Percentiles rank a stretch among this genome's conserved stretches.
phyloP scores from a whole-genome alignment of 129 eudicot genomes.

The Chrysanthemum seticuspe region DNA sequence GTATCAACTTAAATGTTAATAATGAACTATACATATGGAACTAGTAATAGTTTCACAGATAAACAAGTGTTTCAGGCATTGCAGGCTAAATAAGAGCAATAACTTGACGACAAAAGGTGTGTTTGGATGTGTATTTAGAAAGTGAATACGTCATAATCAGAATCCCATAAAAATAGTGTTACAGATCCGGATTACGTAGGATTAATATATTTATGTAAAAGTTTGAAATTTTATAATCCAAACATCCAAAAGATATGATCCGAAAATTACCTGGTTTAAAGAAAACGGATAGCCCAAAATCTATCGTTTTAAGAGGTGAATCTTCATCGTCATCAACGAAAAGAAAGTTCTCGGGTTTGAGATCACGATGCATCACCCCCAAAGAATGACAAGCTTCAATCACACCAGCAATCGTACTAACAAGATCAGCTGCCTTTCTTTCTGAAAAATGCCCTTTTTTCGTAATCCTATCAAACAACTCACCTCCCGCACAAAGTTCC shows the following conservation, averaged over 20 bases:
- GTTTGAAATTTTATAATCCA: not conserved
- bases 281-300: slow-evolving; percentile 79
- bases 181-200: no score
- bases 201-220: no score
- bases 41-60: not conserved
- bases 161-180: no score
- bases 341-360: slow-evolving; percentile 90
- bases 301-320: slow-evolving; percentile 74
- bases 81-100: no score
- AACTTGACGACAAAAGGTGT: no score
- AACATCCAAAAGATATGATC: not conserved
- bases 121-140: no score
- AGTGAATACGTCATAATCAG: no score
- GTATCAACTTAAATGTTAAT: slow-evolving; percentile 1
- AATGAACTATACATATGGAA: not conserved
- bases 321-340: slow-evolving; percentile 76
- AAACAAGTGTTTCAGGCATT: not conserved
- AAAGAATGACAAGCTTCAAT: slow-evolving; percentile 84
- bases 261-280: slow-evolving; percentile 77
- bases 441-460: slow-evolving; percentile 78
- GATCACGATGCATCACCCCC: slow-evolving; percentile 98
- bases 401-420: slow-evolving; percentile 69
- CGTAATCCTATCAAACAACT: slow-evolving; percentile 78
- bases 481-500: slow-evolving; percentile 90
- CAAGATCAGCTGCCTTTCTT: slow-evolving; percentile 80